phyloP scores from a whole-genome alignment of 495 filamentous ascomycete genomes.

The Penicillium cataractarum region DNA sequence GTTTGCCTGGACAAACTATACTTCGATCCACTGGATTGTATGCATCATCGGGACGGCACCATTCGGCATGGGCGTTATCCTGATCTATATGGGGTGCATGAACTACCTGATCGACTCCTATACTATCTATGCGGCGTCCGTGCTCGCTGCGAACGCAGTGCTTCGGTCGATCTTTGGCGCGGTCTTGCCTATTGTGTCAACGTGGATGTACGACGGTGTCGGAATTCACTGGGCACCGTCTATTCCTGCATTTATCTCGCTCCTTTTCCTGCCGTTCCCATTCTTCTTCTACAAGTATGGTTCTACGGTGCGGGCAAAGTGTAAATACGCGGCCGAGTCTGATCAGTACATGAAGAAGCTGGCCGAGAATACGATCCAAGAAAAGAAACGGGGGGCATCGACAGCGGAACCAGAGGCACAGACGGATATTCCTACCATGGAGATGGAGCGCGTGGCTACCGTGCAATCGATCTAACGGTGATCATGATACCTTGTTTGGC shows the following conservation, averaged over 20 bases:
- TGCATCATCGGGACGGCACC: slow-evolving; percentile 58
- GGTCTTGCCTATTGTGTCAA: slow-evolving; percentile 74
- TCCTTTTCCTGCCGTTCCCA: slow-evolving; percentile 69
- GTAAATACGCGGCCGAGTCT: slow-evolving; percentile 61
- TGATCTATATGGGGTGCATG: slow-evolving; percentile 64
- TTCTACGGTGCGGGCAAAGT: slow-evolving; percentile 56
- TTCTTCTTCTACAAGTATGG: slow-evolving; percentile 72
- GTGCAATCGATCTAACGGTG: neutral
- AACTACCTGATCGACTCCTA: slow-evolving; percentile 75
- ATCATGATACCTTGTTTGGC: neutral
- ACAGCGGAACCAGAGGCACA: neutral
- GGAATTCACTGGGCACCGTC: slow-evolving; percentile 75
- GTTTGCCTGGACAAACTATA: slow-evolving; percentile 72
- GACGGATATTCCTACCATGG: neutral
- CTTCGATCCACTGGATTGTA: slow-evolving; percentile 66
- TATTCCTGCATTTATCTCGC: slow-evolving; percentile 67
- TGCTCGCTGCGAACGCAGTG: slow-evolving; percentile 68
- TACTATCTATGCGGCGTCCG: slow-evolving; percentile 70
- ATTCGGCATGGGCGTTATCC: slow-evolving; percentile 66
- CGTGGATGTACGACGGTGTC: slow-evolving; percentile 63
- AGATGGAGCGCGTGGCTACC: slow-evolving; percentile 1
- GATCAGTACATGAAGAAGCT: slow-evolving; percentile 17
- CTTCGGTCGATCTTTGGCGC: slow-evolving; percentile 64
- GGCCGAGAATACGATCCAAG: slow-evolving; percentile 2
- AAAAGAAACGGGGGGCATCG: neutral